Evolutionary conservation across 768 basidiomycete genomes (phyloP), one percentile per base, ranked within the genome.

Genomic region (Lentinula sp.): DNA sequence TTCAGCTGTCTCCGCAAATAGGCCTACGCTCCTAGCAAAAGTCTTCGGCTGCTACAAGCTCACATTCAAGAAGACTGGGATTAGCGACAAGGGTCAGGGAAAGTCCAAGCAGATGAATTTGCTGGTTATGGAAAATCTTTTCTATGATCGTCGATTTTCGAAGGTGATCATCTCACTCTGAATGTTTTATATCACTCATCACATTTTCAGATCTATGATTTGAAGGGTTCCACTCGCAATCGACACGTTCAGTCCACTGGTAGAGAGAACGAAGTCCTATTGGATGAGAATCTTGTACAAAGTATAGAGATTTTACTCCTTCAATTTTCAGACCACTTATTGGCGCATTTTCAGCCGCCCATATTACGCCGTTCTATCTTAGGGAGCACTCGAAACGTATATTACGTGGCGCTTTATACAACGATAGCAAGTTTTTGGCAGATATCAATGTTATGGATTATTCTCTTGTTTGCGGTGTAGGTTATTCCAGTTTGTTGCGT

Each of bases 381-480:
- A 89, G 93, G n/a, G 96, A 98, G 72, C 93, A 98, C 67, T 92
- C 93, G 0, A 98, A 98, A 72, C 86, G 92, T 10, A 94, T 98
- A 61, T 74, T 99, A 9, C 84, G 92, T 20, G 89, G 93, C 16
- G 92, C 97, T 10, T 75, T 99, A 33, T 93, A 84, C 76, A 98
- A 96, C 66, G 97, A 99, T 72, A 96, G 90, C 75, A 93, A 91
- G 65, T 99, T 98, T 74, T 74, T 99, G 53, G 89, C 91, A 13
- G 91, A 94, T 64, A 87, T 95, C 60, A 95, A 97, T 69, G 93
- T 98, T 55, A 95, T 95, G 91, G 97, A 99, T 73, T 99, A 99
- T 72, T 97, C 95, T 2, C 74, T 99, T 33, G 90, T 98, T 28
- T 94, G 95, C 53, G 97, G 95, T 6, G 78, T 81, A 64, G 33